Evolutionary conservation across 495 filamentous ascomycete genomes (phyloP).

Genomic region (Sordaria brevicollis): DNA sequence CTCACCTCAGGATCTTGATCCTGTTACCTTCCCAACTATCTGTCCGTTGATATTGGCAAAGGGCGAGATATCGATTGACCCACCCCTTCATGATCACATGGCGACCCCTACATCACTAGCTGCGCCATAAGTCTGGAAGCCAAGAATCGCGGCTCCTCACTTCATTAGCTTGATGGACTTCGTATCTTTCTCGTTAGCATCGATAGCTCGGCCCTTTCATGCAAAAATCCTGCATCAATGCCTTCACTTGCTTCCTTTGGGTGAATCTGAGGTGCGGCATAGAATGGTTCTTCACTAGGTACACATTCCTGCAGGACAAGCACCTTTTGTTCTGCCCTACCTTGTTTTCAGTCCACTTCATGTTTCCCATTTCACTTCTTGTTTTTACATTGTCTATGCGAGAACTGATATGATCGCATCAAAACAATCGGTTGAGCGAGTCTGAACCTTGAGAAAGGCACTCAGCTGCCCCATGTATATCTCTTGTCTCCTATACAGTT

Average conservation of each 20-base stretch:
- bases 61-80: not conserved
- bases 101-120: not conserved
- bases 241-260: not conserved
- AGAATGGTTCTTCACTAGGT: not conserved
- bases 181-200: not conserved
- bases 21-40: not conserved
- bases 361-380: not conserved
- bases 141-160: not conserved
- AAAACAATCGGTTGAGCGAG: not conserved
- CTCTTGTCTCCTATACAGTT: not conserved
- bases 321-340: not conserved
- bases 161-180: not conserved
- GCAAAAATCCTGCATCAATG: not conserved
- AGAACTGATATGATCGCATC: not conserved
- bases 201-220: not conserved
- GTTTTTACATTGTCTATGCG: not conserved
- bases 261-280: not conserved
- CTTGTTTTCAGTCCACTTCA: not conserved
- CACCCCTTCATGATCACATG: not conserved
- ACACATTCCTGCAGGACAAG: not conserved
- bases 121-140: not conserved
- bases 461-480: not conserved
- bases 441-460: not conserved
- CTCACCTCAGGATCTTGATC: not conserved
- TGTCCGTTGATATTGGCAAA: not conserved